Percentiles rank a stretch among this genome's conserved stretches.
Conservation (phyloP, 1,284 basidiomycete genomes). For the Pisolithus thermaeus region DNA sequence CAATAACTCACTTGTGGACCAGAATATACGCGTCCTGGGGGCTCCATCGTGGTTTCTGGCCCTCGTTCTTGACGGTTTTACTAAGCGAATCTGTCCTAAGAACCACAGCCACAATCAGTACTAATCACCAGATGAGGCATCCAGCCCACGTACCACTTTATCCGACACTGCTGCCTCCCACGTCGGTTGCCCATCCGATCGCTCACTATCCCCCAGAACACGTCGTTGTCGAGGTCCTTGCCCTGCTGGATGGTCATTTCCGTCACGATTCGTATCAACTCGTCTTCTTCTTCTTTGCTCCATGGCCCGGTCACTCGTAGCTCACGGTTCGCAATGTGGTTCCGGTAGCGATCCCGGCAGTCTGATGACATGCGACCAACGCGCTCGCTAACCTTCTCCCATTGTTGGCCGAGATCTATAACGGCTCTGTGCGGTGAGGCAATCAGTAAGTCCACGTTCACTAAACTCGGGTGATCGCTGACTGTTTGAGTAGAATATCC, state of each 20-base stretch:
- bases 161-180: constrained; percentile 75
- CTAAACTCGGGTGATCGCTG: constrained; percentile 17
- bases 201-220: constrained; percentile 76
- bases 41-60: constrained; percentile 65
- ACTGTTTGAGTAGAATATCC: constrained; percentile 63
- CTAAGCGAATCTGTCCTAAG: constrained; percentile 71
- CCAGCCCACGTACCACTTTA: constrained; percentile 59
- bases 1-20: constrained; percentile 65
- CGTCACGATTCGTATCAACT: constrained; percentile 64
- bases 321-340: constrained; percentile 63
- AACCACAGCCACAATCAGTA: constrained; percentile 1
- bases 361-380: constrained; percentile 73
- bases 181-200: constrained; percentile 69
- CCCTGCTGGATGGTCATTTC: constrained; percentile 66
- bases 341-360: constrained; percentile 79
- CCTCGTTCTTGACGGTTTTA: constrained; percentile 64
- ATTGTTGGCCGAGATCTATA: constrained; percentile 62
- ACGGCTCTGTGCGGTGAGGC: constrained; percentile 49
- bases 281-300: constrained; percentile 69
- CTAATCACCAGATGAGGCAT: neutral
- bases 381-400: constrained; percentile 65
- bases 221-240: constrained; percentile 65
- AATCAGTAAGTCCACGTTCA: constrained; percentile 1
- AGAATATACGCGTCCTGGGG: constrained; percentile 70
- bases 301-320: constrained; percentile 55